A percentile compares a stretch with the other conserved stretches of the same genome.
Evolutionary conservation across 306 rosid species (phyloP).

Genomic region (Quercus mongolica): DNA sequence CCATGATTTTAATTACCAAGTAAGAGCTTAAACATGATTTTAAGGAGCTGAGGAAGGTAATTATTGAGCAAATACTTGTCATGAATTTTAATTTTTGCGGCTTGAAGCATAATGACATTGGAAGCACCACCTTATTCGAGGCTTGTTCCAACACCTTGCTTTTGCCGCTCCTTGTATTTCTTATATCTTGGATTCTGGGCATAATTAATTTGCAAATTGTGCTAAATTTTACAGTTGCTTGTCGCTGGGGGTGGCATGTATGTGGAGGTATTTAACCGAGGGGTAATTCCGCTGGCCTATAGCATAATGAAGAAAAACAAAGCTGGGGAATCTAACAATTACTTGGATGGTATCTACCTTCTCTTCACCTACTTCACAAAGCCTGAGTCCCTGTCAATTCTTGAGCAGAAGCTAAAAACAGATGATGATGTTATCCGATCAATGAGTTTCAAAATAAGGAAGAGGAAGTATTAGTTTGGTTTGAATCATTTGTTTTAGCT

Average conservation of each 20-base stretch:
- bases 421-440: slow-evolving; percentile 78
- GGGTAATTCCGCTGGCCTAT: slow-evolving; percentile 78
- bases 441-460: slow-evolving; percentile 64
- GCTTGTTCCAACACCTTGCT: background rate
- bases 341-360: slow-evolving; percentile 89
- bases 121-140: background rate
- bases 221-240: slow-evolving; percentile 65
- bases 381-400: slow-evolving; percentile 54
- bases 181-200: slow-evolving; percentile 11
- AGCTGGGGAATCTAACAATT: slow-evolving; percentile 79
- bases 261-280: slow-evolving; percentile 87
- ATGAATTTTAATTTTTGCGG: background rate
- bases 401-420: slow-evolving; percentile 48
- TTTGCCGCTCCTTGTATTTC: background rate
- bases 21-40: background rate
- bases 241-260: slow-evolving; percentile 99
- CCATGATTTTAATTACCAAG: background rate
- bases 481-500: slow-evolving; percentile 17
- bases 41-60: background rate
- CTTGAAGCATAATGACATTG: background rate
- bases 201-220: slow-evolving; percentile 1
- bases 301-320: slow-evolving; percentile 78
- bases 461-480: slow-evolving; percentile 57
- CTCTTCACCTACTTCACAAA: slow-evolving; percentile 83
- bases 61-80: background rate